Base-by-base conservation (phyloP, 108 stramenopile species). In the Nitzschia sp. region DNA sequence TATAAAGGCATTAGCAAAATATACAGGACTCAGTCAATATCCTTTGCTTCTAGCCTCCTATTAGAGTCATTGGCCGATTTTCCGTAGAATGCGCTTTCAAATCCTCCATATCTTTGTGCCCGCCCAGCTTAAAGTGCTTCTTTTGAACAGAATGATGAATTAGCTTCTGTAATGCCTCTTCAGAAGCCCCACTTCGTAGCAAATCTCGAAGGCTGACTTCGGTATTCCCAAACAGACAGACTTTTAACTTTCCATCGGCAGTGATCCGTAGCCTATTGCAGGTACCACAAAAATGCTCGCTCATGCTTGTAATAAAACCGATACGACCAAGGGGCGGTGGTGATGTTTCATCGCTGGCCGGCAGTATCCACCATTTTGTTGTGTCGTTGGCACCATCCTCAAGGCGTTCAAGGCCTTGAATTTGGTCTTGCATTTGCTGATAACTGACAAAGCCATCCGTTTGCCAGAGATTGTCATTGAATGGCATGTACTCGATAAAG, bases 401-500 rank as follows among this genome's bases (percentile, higher is more conserved):
- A 34, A 87, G 66, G 21, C 86, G 76, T 56, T 66, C 13, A 57
- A 70, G 70, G 33, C 70, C 58, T 55, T 61, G 59, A 18, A 89
- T 72, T 24, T 45, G 80, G 6, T 79, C 68, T 42, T 93, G 60
- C 89, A 97, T 91, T 45, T 97, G 97, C 48, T 73, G 59, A 64
- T 97, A 98, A 29, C 90, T 81, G 9, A 99, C 72, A 68, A 97
- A 96, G 33, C 77, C 72, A 32, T 70, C 66, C 49, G 70, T 72
- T 59, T 87, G 87, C 91, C 97, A 99, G 19, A 85, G 84, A 77
- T 98, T 99, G 63, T 91, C 93, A 59, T 93, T 89, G 70, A 99
- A 99, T 25, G 99, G 99, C 99, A 99, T 99, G 94, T 96, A 97
- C 84, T 99, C 99, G 57, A 99, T 99, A 70, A 99, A 99, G 3